Evolutionary conservation across 768 basidiomycete species (phyloP).

Genomic region (Porpolomopsis calyptriformis): DNA sequence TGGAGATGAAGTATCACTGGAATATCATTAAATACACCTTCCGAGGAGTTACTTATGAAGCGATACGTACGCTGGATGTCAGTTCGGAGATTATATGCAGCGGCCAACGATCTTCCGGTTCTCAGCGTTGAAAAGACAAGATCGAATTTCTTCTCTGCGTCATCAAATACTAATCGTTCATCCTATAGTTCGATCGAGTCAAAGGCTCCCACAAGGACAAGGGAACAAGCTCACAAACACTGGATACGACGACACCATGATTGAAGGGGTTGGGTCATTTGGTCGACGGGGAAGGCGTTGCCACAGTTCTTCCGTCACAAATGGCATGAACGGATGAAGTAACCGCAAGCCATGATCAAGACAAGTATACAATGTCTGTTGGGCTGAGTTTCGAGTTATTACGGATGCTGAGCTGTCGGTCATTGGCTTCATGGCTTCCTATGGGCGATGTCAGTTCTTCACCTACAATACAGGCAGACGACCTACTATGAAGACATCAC

Average conservation of each 20-base stretch:
- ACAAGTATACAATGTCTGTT: conserved; percentile 93
- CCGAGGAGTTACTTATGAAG: background rate
- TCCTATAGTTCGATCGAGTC: conserved; percentile 33
- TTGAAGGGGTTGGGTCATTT: conserved; percentile 72
- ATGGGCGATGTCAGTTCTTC: conserved; percentile 7
- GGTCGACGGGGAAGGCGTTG: conserved; percentile 84
- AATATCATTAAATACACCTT: conserved; percentile 5
- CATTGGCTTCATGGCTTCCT: conserved; percentile 99
- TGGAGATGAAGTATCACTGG: conserved; percentile 73
- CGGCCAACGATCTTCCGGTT: conserved; percentile 74
- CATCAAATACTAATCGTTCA: conserved; percentile 44
- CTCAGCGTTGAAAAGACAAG: conserved; percentile 72
- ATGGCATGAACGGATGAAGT: conserved; percentile 98
- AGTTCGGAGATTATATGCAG: conserved; percentile 78
- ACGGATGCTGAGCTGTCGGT: conserved; percentile 66
- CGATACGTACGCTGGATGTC: conserved; percentile 63
- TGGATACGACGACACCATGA: conserved; percentile 86
- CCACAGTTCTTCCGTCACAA: conserved; percentile 98
- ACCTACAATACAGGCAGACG: background rate
- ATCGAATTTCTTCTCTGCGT: conserved; percentile 80
- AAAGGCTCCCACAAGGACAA: background rate
- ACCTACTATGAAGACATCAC: conserved; percentile 93
- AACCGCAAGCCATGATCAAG: conserved; percentile 83
- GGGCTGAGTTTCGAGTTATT: conserved; percentile 66
- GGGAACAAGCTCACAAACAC: conserved; percentile 44